These are phyloP conservation scores for Aspergillus oerlinghausenensis DNA, from an alignment of 2,329 filamentous ascomycete species.

Conservation along the genomic window DNA sequence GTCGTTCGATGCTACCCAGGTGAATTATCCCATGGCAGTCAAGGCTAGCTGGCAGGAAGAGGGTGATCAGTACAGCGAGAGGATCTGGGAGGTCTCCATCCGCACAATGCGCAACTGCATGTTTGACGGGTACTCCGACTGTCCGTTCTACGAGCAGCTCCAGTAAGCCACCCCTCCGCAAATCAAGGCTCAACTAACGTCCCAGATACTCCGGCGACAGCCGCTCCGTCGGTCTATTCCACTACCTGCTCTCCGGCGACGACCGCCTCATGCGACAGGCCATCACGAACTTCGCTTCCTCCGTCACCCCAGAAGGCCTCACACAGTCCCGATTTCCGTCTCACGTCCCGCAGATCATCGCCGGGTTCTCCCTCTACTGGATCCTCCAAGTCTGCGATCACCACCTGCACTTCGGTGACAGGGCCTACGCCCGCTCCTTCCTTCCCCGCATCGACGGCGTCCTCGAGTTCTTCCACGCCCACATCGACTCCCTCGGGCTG, in stretches of 20 bases:
- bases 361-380: conserved; percentile 32
- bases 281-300: conserved; percentile 29
- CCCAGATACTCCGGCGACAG: conserved; percentile 23
- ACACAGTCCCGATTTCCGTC: conserved; percentile 29
- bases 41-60: conserved; percentile 23
- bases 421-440: conserved; percentile 16
- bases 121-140: conserved; percentile 34
- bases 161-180: conserved; percentile 20
- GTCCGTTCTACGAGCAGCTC: conserved; percentile 35
- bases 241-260: conserved; percentile 30
- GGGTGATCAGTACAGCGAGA: conserved; percentile 7
- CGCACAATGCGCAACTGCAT: conserved; percentile 33
- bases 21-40: conserved; percentile 35
- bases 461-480: conserved; percentile 20
- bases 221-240: conserved; percentile 25
- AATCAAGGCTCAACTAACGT: background rate
- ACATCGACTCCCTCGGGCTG: conserved; percentile 17
- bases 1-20: conserved; percentile 25
- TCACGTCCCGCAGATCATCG: conserved; percentile 27
- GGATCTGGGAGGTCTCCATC: conserved; percentile 30
- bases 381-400: conserved; percentile 29
- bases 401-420: conserved; percentile 28
- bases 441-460: conserved; percentile 22
- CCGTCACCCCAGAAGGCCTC: conserved; percentile 23
- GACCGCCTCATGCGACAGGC: conserved; percentile 30